Evolutionary conservation across 495 filamentous ascomycete species (phyloP), one percentile per base, ranked within the genome.

Genomic region (Penicillium atrosanguineum): DNA sequence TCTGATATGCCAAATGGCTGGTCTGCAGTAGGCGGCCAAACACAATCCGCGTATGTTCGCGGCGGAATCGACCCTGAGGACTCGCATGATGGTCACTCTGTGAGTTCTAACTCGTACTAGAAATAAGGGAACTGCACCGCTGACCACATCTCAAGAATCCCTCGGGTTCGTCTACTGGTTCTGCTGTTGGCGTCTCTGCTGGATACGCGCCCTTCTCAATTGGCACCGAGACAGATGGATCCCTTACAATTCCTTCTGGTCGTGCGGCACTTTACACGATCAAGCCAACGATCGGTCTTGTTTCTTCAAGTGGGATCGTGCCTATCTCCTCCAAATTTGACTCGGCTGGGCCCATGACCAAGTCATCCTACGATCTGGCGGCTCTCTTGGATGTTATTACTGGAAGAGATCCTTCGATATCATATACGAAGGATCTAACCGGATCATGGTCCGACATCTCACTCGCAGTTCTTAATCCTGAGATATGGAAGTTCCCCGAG

Each of bases 211-310:
- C 77, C 0, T 46, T 78, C 12, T 46, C 74, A 0, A 50, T 82
- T 0, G 78, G 77, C 0, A 74, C 75, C 6, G 79, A 82, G 45
- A 79, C 77, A 2, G 64, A 71, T 45, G 73, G 76, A 0, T 80
- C 74, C 2, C 65, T 79, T 18, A 46, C 77, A 14, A 48, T 46
- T 2, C 73, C 78, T 0, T 67, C 73, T 2, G 68, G 57, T n/a
- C 53, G 69, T 3, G 70, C 72, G 11, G 73, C 68, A 1, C 50
- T 81, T 11, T 80, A 79, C 49, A 69, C 64, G 8, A 67, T 74
- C 9, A 73, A 73, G 26, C 62, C 70, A 0, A 67, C 64, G 1
- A 52, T 65, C 15, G 67, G 57, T 6, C 21, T 67, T 20, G 60
- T 71, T 7, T 53, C 67, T n/a, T 19, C 26, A n/a, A 50, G 59